Conservation (phyloP, 495 filamentous ascomycete genomes). For the Lineolata rhizophorae region DNA sequence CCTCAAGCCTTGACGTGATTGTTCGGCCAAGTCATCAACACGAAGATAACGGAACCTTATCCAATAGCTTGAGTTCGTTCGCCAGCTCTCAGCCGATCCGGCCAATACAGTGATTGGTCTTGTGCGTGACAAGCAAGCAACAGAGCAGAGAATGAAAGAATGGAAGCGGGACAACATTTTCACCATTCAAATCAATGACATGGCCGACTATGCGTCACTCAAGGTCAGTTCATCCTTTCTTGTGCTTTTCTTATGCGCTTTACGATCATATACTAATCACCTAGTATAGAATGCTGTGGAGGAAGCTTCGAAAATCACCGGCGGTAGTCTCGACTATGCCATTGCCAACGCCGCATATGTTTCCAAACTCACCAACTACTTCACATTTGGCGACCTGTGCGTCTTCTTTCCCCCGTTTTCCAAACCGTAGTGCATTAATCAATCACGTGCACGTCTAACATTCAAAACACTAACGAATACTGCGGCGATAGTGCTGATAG, state of each 20-base stretch:
- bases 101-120: slow-evolving; percentile 22
- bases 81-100: slow-evolving; percentile 17
- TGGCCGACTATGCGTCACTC: slow-evolving; percentile 5
- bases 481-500: slow-evolving; percentile 1
- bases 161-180: slow-evolving; percentile 5
- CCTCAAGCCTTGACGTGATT: slow-evolving; percentile 1
- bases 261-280: not conserved
- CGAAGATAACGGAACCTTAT: too few species aligned
- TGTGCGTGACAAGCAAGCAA: slow-evolving; percentile 20
- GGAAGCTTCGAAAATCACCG: slow-evolving; percentile 13
- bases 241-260: too few species aligned
- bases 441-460: too few species aligned
- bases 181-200: slow-evolving; percentile 6
- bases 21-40: not conserved
- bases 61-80: slow-evolving; percentile 23
- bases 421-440: too few species aligned
- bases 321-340: slow-evolving; percentile 18
- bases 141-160: slow-evolving; percentile 10
- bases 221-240: slow-evolving; percentile 1
- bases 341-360: slow-evolving; percentile 16
- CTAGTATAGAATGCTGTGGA: slow-evolving; percentile 5
- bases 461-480: slow-evolving; percentile 2
- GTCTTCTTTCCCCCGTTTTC: too few species aligned
- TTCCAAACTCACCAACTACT: slow-evolving; percentile 11
- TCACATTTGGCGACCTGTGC: slow-evolving; percentile 15